phyloP scores from a whole-genome alignment of 169 alveolate species.

The Neospora caninum region DNA sequence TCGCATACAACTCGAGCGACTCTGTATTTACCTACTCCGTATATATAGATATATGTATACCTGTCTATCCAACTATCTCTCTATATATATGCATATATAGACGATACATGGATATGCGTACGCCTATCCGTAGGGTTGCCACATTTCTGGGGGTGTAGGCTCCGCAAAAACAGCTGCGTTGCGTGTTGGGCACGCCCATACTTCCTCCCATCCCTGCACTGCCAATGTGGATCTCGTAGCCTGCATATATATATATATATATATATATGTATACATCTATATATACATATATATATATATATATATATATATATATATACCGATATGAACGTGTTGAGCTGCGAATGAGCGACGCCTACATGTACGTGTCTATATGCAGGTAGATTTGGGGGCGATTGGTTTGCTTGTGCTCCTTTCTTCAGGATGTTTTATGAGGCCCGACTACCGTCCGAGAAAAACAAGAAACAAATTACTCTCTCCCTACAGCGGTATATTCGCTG shows the following conservation, averaged over 20 bases:
- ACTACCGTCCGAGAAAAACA: constrained; percentile 55
- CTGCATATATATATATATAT: too few species aligned
- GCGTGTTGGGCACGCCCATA: too few species aligned
- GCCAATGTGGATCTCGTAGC: too few species aligned
- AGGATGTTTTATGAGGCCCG: constrained; percentile 71
- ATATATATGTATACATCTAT: not conserved
- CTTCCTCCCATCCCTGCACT: too few species aligned
- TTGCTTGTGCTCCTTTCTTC: not conserved
- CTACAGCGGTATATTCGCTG: constrained; percentile 67
- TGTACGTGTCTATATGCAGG: too few species aligned
- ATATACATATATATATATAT: not conserved
- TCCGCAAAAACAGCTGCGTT: too few species aligned
- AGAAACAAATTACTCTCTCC: constrained; percentile 53
- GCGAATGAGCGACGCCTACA: too few species aligned
- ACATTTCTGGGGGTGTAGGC: too few species aligned
- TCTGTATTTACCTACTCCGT: too few species aligned
- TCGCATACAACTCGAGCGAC: too few species aligned
- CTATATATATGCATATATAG: constrained; percentile 66
- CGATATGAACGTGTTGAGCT: not conserved
- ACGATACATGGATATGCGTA: constrained; percentile 58
- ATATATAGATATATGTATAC: not conserved
- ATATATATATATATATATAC: not conserved
- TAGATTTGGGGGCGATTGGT: not conserved
- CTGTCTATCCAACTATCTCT: not conserved
- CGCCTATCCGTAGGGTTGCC: not conserved